Base-by-base conservation (phyloP, 2,329 filamentous ascomycete species). In the Myriosclerotinia curreyana region DNA sequence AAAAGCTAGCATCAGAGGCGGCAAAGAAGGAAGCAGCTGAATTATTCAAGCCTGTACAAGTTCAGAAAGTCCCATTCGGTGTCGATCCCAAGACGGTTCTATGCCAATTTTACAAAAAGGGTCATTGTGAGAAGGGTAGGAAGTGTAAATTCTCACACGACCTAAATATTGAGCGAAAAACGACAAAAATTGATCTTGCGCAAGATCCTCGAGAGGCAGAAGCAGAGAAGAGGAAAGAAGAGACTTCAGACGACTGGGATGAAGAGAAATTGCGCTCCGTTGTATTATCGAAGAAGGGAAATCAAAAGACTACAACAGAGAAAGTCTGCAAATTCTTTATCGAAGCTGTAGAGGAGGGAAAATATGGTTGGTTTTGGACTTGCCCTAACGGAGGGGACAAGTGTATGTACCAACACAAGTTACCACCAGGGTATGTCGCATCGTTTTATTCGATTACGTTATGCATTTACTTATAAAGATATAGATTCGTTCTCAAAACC, bases 281-380 rank as follows among this genome's bases (percentile, higher is more conserved):
- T 44, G 92, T 99, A 31, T 72, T 96, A 75, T 96, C 90, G 73
- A 99, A 99, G 81, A 96, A 99, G 78, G 95, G 95, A 60, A 99
- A 99, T 78, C 95, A 96, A 66, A 87, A 89, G 76, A 96, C 93
- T 28, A 91, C 90, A 6, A 99, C 95, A 54, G 95, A 99, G 76
- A 99, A 98, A 79, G 95, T 99, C 70, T 99, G 95, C 91, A 99
- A 98, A 79, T 96, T 81, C 82, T 99, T 99, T 76, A 95, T 98
- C 75, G 88, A 93, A 71, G 95, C 95, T 34, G 95, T 99, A 68
- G 95, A 99, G 79, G 95, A 99, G 75, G 91, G 92, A 73, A 99
- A 98, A 79, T 99, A 99, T 74, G 95, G 95, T 68, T 99, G 95
- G 95, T 98, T 99, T 79, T 99, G 95, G 95, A 83, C 87, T 66